Percentiles rank a stretch among this genome's conserved stretches.
These are phyloP conservation scores for Aspergillus incahuasiensis DNA, from an alignment of 495 filamentous ascomycete genomes.

Conservation along the genomic window DNA sequence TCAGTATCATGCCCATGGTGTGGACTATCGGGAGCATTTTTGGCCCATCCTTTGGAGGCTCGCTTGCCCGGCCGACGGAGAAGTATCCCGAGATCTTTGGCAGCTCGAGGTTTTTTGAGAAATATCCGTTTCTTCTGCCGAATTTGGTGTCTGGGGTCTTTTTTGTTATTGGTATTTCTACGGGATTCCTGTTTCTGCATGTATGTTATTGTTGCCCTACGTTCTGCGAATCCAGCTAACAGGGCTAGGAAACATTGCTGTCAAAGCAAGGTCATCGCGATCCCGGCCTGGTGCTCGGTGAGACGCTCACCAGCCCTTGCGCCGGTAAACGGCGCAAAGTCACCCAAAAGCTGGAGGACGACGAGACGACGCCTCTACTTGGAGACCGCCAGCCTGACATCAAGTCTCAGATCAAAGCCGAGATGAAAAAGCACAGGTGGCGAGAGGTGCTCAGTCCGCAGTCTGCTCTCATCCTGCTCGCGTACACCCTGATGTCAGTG, in stretches of 20 bases:
- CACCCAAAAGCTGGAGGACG: constrained; percentile 20
- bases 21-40: constrained; percentile 84
- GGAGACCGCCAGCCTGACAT: constrained; percentile 6
- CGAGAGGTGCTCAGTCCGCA: constrained; percentile 69
- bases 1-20: constrained; percentile 78
- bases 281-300: constrained; percentile 64
- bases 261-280: constrained; percentile 58
- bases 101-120: constrained; percentile 58
- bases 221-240: constrained; percentile 1
- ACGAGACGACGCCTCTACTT: constrained; percentile 40
- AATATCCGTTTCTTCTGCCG: constrained; percentile 76
- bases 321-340: constrained; percentile 18
- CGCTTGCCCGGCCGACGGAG: constrained; percentile 69
- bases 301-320: constrained; percentile 34
- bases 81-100: constrained; percentile 68
- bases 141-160: constrained; percentile 70
- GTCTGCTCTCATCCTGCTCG: constrained; percentile 67
- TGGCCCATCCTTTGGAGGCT: constrained; percentile 82
- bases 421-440: constrained; percentile 44
- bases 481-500: constrained; percentile 70
- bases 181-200: constrained; percentile 66
- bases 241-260: constrained; percentile 62
- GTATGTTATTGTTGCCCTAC: constrained; percentile 17
- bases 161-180: constrained; percentile 67
- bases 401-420: constrained; percentile 11